Evolutionary conservation across 2,329 filamentous ascomycete species (phyloP).

Genomic region (Microdochium trichocladiopsis): DNA sequence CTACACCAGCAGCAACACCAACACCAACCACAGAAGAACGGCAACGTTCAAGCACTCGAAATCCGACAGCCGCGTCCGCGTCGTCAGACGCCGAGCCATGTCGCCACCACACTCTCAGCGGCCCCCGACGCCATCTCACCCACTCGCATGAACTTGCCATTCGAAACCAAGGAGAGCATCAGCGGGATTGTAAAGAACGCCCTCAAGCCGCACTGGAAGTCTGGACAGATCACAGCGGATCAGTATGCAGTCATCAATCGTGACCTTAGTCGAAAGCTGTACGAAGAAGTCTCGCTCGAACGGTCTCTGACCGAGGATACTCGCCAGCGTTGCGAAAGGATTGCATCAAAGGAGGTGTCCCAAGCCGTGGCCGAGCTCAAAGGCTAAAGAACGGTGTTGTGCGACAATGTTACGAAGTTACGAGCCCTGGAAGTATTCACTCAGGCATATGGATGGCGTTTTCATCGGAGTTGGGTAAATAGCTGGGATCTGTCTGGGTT

Average conservation of each 20-base stretch:
- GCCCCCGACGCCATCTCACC: slow-evolving; percentile 60
- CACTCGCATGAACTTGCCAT: slow-evolving; percentile 56
- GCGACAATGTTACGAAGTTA: slow-evolving; percentile 1
- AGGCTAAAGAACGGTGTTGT: slow-evolving; percentile 23
- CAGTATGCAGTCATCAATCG: slow-evolving; percentile 92
- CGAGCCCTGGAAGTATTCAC: not conserved
- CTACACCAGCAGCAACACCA: slow-evolving; percentile 15
- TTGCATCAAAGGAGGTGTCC: slow-evolving; percentile 73
- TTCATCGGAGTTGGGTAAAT: not conserved
- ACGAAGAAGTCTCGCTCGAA: slow-evolving; percentile 54
- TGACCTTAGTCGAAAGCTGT: slow-evolving; percentile 80
- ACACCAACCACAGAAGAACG: slow-evolving; percentile 17
- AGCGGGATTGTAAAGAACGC: slow-evolving; percentile 81
- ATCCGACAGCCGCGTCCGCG: slow-evolving; percentile 45
- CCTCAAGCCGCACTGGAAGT: slow-evolving; percentile 76
- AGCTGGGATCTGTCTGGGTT: not conserved
- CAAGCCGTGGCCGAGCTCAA: slow-evolving; percentile 58
- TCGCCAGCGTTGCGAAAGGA: slow-evolving; percentile 64
- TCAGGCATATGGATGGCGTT: not conserved
- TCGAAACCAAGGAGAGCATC: slow-evolving; percentile 80
- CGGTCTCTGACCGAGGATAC: slow-evolving; percentile 57
- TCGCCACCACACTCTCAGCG: slow-evolving; percentile 28
- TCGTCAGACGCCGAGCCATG: slow-evolving; percentile 32
- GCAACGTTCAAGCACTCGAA: slow-evolving; percentile 30
- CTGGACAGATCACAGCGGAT: slow-evolving; percentile 73